Conservation (phyloP, 805 yeast genomes). For the Ogataea naganishii region DNA sequence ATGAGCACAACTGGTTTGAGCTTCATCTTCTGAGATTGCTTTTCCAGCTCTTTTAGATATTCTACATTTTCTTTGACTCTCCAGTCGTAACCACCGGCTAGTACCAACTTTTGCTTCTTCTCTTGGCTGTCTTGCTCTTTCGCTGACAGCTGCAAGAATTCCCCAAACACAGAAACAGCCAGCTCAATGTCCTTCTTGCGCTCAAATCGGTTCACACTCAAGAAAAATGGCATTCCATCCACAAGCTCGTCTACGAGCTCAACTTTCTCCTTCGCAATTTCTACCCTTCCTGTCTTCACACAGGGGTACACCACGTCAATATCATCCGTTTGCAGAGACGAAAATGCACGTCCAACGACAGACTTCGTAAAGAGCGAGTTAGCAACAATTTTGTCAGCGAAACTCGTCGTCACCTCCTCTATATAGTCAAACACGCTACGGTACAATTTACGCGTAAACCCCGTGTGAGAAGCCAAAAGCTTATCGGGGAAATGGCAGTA, state of each 20-base stretch:
- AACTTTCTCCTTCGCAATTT: constrained; percentile 14
- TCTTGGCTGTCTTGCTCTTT: constrained; percentile 20
- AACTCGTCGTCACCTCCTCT: constrained; percentile 73
- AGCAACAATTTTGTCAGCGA: constrained; percentile 76
- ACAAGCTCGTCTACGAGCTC: constrained; percentile 28
- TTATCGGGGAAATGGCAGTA: constrained; percentile 97
- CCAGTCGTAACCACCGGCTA: constrained; percentile 89
- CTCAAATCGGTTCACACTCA: constrained; percentile 87
- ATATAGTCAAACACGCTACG: constrained; percentile 76
- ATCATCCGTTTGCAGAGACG: constrained; percentile 21
- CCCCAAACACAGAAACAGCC: constrained; percentile 63
- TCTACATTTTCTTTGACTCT: constrained; percentile 68
- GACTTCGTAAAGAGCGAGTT: constrained; percentile 78
- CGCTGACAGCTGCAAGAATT: no score
- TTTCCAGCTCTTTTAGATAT: constrained; percentile 54
- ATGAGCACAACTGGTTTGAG: constrained; percentile 37
- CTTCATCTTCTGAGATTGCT: constrained; percentile 33
- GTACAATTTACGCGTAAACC: constrained; percentile 52
- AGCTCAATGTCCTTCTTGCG: constrained; percentile 72
- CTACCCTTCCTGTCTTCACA: constrained; percentile 36
- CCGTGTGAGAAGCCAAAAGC: constrained; percentile 52
- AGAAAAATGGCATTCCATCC: constrained; percentile 32
- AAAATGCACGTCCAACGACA: constrained; percentile 61
- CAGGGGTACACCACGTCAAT: constrained; percentile 72
- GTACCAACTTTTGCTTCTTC: constrained; percentile 40